Conservation (phyloP, 1,139 yeast genomes). For the Debaryomyces fabryi region DNA sequence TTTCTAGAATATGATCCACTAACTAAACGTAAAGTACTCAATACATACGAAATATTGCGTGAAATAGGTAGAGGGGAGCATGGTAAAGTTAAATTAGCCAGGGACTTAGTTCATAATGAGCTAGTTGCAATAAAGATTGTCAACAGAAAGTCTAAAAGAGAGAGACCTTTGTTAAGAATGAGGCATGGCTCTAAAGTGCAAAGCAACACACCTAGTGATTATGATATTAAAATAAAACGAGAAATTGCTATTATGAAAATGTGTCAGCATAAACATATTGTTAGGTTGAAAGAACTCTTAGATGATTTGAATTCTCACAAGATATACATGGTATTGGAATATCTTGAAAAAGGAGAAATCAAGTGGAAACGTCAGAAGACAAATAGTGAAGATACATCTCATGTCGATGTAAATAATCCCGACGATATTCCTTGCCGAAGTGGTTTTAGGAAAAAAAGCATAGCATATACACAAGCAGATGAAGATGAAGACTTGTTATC, state of each 20-base stretch:
- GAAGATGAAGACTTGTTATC: conserved; percentile 45
- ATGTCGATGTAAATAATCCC: conserved; percentile 6
- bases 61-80: conserved; percentile 97
- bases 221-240: conserved; percentile 74
- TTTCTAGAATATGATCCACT: conserved; percentile 88
- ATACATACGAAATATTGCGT: conserved; percentile 83
- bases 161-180: conserved; percentile 55
- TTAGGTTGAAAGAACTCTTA: conserved; percentile 80
- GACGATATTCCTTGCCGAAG: conserved; percentile 46
- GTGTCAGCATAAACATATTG: conserved; percentile 90
- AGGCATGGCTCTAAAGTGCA: conserved; percentile 32
- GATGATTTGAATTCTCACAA: conserved; percentile 86
- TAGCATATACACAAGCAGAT: conserved; percentile 18
- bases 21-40: conserved; percentile 78
- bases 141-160: conserved; percentile 65
- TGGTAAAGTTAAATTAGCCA: conserved; percentile 93
- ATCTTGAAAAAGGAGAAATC: conserved; percentile 89
- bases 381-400: conserved; percentile 7
- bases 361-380: conserved; percentile 65
- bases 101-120: conserved; percentile 67
- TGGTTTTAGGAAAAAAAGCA: conserved; percentile 9
- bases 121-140: conserved; percentile 93
- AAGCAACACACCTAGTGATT: conserved; percentile 26
- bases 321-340: conserved; percentile 88
- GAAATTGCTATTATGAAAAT: conserved; percentile 97